phyloP scores from a whole-genome alignment of 2,329 filamentous ascomycete genomes.

The Sporothrix euskadiensis region DNA sequence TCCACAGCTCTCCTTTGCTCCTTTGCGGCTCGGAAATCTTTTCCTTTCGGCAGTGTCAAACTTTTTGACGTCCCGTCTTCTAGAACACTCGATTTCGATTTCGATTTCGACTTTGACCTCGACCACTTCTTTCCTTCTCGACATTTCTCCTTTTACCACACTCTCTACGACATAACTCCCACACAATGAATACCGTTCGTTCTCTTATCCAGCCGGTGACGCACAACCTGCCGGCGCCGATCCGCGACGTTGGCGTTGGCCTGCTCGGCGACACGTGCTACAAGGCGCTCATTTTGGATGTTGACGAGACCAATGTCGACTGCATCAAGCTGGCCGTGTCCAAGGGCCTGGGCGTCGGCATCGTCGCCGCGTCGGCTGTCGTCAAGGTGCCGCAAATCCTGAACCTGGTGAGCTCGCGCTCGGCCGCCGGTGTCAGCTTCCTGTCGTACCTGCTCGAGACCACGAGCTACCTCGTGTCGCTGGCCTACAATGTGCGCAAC shows the following conservation, averaged over 20 bases:
- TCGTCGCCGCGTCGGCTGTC: constrained; percentile 84
- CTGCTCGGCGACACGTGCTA: constrained; percentile 86
- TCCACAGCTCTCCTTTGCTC: neutral
- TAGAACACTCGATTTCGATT: neutral
- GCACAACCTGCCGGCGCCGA: constrained; percentile 69
- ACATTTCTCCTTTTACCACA: neutral
- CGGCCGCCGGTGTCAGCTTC: constrained; percentile 82
- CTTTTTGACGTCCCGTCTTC: constrained; percentile 7
- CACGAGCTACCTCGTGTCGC: constrained; percentile 77
- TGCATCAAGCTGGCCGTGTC: constrained; percentile 90
- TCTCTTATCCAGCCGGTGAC: constrained; percentile 68
- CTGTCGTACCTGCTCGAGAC: constrained; percentile 93
- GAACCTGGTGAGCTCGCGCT: constrained; percentile 81
- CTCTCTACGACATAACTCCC: constrained; percentile 8
- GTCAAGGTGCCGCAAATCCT: constrained; percentile 97
- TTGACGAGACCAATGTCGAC: constrained; percentile 72
- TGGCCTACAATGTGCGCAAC: constrained; percentile 90
- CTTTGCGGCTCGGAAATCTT: constrained; percentile 14
- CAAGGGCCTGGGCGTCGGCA: constrained; percentile 89
- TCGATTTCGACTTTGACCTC: neutral
- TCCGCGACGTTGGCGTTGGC: constrained; percentile 72
- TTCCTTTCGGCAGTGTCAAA: neutral
- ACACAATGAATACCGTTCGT: constrained; percentile 61
- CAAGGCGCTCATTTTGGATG: constrained; percentile 77
- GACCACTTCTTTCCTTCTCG: neutral